Evolutionary conservation across 108 stramenopile species (phyloP), one percentile per base, ranked within the genome.

Genomic region (Schizochytrium sp.): DNA sequence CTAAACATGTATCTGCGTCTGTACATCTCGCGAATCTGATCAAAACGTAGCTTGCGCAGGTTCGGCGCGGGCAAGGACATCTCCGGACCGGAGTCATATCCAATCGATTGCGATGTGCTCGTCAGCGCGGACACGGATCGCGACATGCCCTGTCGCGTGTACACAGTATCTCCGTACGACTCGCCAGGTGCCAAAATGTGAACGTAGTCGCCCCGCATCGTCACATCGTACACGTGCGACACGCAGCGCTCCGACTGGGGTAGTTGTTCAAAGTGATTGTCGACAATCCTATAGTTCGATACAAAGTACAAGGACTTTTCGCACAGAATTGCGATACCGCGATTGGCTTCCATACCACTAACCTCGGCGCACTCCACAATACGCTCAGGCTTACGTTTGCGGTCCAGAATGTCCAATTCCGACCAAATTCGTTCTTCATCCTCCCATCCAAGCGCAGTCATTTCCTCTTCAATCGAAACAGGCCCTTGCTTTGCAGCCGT

Each of bases 401-500:
- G 76, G 3, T 83, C 76, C 10, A 47, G n/a, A 83, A 21, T 8
- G 28, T 83, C 76, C 23, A 83, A 45, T 45, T 83, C 76, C 23
- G 76, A 45, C 45, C 19, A 25, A 23, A 83, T 83, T 8, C 76
- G 76, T 45, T 83, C 48, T 3, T 47, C 76, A 4, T 83, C 48
- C 45, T 83, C 76, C 48, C 45, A 53, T 12, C 76, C 76, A 12
- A 83, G 23, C 18, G 76, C 76, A 12, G 45, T 53, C 76, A 83
- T 83, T 83, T 83, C 76, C 10, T 47, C 76, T 34, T 83, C 76
- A 53, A 83, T n/a, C 6, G 76, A 83, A 12, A 83, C n/a, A 83
- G n/a, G 45, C 0, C 51, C 51, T 12, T 8, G 14, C 63, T 14
- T 69, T 10, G 25, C 63, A 14, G 55, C 16, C 1, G 55, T 57